Conservation (phyloP, 2,329 filamentous ascomycete species). For the Phyllosticta citriasiana region DNA sequence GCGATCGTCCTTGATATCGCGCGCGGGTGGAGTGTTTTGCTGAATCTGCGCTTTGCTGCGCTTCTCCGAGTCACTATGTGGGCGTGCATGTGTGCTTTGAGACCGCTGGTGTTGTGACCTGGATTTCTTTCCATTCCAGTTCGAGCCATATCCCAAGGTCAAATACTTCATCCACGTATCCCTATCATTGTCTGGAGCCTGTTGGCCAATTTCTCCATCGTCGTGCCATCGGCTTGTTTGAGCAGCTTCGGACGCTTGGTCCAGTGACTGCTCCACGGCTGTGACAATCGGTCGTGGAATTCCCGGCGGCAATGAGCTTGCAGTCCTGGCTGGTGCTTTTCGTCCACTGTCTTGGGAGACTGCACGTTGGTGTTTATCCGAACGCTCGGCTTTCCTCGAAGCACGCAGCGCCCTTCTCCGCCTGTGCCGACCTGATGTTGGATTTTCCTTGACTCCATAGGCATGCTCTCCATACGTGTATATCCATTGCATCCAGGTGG, state of each 20-base stretch:
- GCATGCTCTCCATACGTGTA: slow-evolving; percentile 75
- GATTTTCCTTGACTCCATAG: slow-evolving; percentile 76
- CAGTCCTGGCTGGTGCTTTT: neutral
- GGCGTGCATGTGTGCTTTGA: neutral
- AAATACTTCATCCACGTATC: slow-evolving; percentile 42
- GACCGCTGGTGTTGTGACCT: neutral
- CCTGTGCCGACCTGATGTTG: slow-evolving; percentile 52
- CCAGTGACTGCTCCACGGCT: slow-evolving; percentile 34
- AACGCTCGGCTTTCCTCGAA: slow-evolving; percentile 14
- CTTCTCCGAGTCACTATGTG: slow-evolving; percentile 4
- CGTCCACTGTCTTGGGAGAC: neutral
- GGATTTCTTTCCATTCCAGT: slow-evolving; percentile 21
- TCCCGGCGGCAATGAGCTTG: slow-evolving; percentile 19
- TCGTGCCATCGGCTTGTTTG: slow-evolving; percentile 13
- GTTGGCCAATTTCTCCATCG: slow-evolving; percentile 11
- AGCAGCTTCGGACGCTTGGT: slow-evolving; percentile 31
- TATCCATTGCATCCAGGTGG: slow-evolving; percentile 80
- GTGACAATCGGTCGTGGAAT: slow-evolving; percentile 39
- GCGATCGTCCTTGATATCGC: slow-evolving; percentile 42
- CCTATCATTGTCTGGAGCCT: slow-evolving; percentile 24
- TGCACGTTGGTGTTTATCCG: neutral
- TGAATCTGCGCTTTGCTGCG: neutral
- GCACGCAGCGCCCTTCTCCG: slow-evolving; percentile 30
- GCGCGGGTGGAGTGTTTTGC: neutral
- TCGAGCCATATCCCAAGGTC: slow-evolving; percentile 37